Evolutionary conservation across 2,329 filamentous ascomycete genomes (phyloP).

Genomic region (Diaporthe ampelina): DNA sequence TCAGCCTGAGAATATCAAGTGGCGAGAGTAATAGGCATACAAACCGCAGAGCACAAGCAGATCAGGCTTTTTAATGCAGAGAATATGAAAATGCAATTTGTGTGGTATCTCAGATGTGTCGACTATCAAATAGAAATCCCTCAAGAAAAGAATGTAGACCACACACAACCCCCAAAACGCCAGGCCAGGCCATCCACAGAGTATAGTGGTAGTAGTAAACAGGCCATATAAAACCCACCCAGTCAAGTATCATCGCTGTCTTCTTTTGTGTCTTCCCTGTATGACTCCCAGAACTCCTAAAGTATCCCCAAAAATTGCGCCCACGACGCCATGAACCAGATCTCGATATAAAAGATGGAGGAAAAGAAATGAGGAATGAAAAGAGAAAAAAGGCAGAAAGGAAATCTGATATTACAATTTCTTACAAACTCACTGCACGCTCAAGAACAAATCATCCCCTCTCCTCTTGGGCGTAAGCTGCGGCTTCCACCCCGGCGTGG

Average conservation of each 20-base stretch:
- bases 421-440: constrained; percentile 59
- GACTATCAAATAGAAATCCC: not conserved
- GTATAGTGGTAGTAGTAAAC: not conserved
- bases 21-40: not conserved
- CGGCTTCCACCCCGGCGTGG: constrained; percentile 72
- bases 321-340: not conserved
- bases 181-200: not conserved
- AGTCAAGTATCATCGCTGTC: not conserved
- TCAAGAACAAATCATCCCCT: constrained; percentile 75
- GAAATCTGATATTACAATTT: constrained; percentile 11
- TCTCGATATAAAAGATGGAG: not conserved
- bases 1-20: not conserved
- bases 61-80: not conserved
- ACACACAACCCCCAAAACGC: not conserved
- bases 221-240: not conserved
- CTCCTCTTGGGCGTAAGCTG: constrained; percentile 75
- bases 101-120: constrained; percentile 34
- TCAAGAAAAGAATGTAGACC: not conserved
- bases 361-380: not conserved
- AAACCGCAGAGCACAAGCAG: not conserved
- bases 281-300: constrained; percentile 10
- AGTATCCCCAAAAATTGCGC: not conserved
- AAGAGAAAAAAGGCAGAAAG: not conserved
- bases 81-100: constrained; percentile 19
- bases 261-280: constrained; percentile 9